These are phyloP conservation scores for Mariannaea sp. DNA, from an alignment of 2,329 filamentous ascomycete genomes.

Conservation along the genomic window DNA sequence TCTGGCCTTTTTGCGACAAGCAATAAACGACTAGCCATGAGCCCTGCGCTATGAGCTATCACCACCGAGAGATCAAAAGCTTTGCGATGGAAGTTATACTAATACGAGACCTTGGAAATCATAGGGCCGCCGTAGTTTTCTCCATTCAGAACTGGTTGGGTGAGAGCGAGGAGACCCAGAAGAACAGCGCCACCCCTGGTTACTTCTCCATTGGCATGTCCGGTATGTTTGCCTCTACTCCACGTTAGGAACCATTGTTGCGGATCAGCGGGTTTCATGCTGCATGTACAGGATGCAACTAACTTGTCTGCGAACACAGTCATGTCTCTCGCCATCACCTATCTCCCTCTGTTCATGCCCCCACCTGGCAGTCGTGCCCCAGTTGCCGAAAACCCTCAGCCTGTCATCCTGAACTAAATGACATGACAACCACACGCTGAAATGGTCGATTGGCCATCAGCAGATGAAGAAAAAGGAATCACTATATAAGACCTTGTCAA, in stretches of 20 bases:
- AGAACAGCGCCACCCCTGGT: conserved; percentile 68
- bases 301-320: conserved; percentile 47
- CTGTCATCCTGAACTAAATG: conserved; percentile 34
- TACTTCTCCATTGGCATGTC: conserved; percentile 80
- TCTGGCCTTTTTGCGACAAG: neutral
- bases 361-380: conserved; percentile 42
- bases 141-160: conserved; percentile 77
- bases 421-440: neutral
- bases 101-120: conserved; percentile 32
- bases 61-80: no score
- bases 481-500: conserved; percentile 2
- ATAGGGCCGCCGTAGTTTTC: conserved; percentile 73
- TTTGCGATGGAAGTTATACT: conserved; percentile 13
- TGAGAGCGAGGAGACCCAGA: conserved; percentile 70
- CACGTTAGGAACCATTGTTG: neutral
- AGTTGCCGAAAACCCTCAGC: conserved; percentile 41
- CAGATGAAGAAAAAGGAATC: no score
- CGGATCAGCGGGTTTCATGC: neutral
- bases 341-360: conserved; percentile 57
- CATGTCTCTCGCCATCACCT: conserved; percentile 61
- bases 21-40: neutral
- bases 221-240: conserved; percentile 53
- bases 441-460: neutral
- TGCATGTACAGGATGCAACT: conserved; percentile 10
- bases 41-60: no score